Evolutionary conservation across 805 yeast species (phyloP), one percentile per base, ranked within the genome.

Genomic region (Starmerella bombi): DNA sequence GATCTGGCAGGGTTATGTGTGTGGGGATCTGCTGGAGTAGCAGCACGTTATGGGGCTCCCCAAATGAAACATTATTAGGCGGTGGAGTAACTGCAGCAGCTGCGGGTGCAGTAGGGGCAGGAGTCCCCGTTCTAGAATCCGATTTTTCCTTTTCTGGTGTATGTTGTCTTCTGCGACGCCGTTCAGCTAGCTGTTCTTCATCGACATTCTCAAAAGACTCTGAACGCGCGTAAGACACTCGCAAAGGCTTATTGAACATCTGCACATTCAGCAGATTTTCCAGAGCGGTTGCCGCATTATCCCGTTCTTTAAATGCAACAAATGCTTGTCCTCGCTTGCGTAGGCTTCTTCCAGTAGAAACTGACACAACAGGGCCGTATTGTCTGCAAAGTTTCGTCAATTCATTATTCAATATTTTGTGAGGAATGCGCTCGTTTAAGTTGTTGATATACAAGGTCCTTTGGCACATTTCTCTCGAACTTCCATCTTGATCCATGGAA

Each of bases 321-420:
- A 81, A 83, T 1, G 93, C 94, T 57, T 83, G 94, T 2, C 94
- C 94, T 42, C 77, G 69, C 70, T 78, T 66, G 46, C 65, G 69
- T n/a, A 81, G 51, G 49, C 74, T 77, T 44, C 69, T 70, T 42
- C 73, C 75, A 1, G 82, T 73, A 2, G 70, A 62, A 10, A 82
- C 59, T 23, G 68, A 70, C 14, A 66, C 41, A 1, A 78, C 60
- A 1, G 63, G 62, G 0, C 78, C 77, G 52, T 62, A 70, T 15
- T 63, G 54, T 3, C 51, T 50, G 42, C 77, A 77, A 1, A 67
- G 44, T 7, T 58, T 54, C 3, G 42, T 42, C 2, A 83, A 63
- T 5, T 63, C 62, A 2, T 52, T 44, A 41, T 69, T 70, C 17
- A 82, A 58, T 15, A 67, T 69, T 33, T 67, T 66, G 5, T 70